A percentile compares a stretch with the other conserved stretches of the same genome.
These are phyloP conservation scores for Termitomyces sp. DNA, from an alignment of 768 basidiomycete genomes.

Conservation along the genomic window DNA sequence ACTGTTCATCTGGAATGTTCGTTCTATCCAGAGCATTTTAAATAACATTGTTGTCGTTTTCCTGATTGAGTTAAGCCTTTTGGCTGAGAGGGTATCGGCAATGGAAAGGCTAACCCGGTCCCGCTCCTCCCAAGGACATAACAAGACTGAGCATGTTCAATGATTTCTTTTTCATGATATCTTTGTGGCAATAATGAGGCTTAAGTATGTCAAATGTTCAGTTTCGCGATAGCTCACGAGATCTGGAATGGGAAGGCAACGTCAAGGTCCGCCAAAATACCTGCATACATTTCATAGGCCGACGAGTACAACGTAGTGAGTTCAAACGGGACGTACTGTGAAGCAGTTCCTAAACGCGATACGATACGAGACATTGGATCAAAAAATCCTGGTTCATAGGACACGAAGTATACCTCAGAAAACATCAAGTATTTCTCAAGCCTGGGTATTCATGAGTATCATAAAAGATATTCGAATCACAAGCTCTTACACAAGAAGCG, in stretches of 20 bases:
- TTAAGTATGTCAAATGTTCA: neutral
- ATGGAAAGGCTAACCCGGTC: constrained; percentile 46
- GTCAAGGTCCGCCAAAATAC: constrained; percentile 47
- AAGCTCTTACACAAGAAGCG: constrained; percentile 47
- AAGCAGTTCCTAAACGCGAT: constrained; percentile 24
- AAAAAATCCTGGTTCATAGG: neutral
- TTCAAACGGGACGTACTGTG: constrained; percentile 19
- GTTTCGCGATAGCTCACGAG: constrained; percentile 24
- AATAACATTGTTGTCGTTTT: constrained; percentile 77
- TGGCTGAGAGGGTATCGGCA: neutral
- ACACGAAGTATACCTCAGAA: constrained; percentile 24
- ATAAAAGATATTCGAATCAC: neutral
- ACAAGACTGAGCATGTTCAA: constrained; percentile 54
- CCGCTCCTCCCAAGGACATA: constrained; percentile 70
- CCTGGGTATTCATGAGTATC: constrained; percentile 12
- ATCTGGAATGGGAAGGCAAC: constrained; percentile 37
- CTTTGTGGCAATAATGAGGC: neutral
- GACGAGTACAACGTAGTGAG: neutral
- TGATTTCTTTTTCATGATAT: constrained; percentile 40
- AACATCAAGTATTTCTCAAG: constrained; percentile 44
- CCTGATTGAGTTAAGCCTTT: constrained; percentile 24
- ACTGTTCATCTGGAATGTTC: constrained; percentile 37
- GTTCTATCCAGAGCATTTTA: constrained; percentile 67
- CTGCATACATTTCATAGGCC: constrained; percentile 19
- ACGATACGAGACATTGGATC: neutral